Evolutionary conservation across 345 rosid species (phyloP), one percentile per base, ranked within the genome.

Genomic region (Melaleuca quinquenervia): DNA sequence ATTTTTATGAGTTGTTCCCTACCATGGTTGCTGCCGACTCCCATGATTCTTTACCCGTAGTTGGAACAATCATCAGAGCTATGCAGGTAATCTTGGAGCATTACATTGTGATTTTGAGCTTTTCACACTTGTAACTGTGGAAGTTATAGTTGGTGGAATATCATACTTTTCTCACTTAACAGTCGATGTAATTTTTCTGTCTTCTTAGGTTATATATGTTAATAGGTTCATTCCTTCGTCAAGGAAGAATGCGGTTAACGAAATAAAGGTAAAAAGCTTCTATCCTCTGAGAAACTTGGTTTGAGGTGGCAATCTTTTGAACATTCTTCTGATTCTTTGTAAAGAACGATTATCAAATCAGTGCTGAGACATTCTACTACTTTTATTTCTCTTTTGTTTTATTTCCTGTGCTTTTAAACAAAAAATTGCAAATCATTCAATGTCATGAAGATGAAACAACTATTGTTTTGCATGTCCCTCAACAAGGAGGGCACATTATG

Each of bases 41-140:
- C 13, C 99, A 97, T 88, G 99, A 97, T 88, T 90, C 98, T 54
- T 91, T 96, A 70, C 99, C 99, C 14, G 90, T 94, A 84, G 99
- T 97, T 50, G 98, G 99, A 88, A 97, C 99, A 86, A 97, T 97
- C 64, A 96, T 97, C 88, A 94, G 99, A 89, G 98, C 99, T 84
- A 97, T 97, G 99, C 99, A 97, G 98, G 99, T 95, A 82, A 64
- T 18, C 78, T 70, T 70, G 78, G 45, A 70, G 78, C 48, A 70
- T 70, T 32, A 32, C 7, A 70, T 32, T 32, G 41, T 70, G 78
- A 70, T 52, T 50, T 26, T 20, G 84, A 29, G 29, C 48, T 55
- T 55, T 58, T 10, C 75, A 56, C 32, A 1, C 18, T 48, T 50
- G 29, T 27, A 82, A 82, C 48, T 82, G 84, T 14, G 84, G 54